phyloP scores from a whole-genome alignment of 2,329 filamentous ascomycete genomes.

The Escovopsis sp. region DNA sequence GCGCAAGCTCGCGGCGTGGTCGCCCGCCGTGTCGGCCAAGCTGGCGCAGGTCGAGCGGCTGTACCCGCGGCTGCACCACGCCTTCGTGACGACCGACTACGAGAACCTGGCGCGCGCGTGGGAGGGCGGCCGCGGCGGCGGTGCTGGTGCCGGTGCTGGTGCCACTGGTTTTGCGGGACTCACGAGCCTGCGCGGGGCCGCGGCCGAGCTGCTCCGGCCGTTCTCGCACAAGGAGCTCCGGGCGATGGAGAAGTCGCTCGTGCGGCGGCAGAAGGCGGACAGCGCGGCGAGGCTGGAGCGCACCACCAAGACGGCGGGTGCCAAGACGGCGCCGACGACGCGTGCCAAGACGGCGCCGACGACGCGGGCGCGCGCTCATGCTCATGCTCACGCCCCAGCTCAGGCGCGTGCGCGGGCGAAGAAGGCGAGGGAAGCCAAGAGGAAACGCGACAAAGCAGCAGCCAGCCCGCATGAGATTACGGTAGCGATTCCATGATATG shows the following conservation, averaged over 20 bases:
- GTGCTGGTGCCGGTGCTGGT: too few relatives aligned
- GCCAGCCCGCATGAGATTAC: too few relatives aligned
- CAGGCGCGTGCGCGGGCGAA: too few relatives aligned
- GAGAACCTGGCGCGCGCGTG: conserved; percentile 15
- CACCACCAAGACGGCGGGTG: too few relatives aligned
- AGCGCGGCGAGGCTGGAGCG: background rate
- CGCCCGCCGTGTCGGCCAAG: conserved; percentile 26
- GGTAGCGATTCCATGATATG: too few relatives aligned
- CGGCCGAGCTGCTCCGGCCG: conserved; percentile 15
- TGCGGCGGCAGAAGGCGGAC: conserved; percentile 6
- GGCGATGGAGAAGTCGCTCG: conserved; percentile 10
- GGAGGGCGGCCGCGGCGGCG: conserved; percentile 8
- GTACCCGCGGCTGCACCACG: conserved; percentile 27
- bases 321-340: too few relatives aligned
- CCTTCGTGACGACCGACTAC: conserved; percentile 21
- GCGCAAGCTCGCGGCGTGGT: conserved; percentile 34
- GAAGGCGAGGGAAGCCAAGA: too few relatives aligned
- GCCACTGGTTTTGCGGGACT: too few relatives aligned
- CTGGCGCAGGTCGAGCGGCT: conserved; percentile 23
- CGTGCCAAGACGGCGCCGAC: background rate
- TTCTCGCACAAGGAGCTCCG: conserved; percentile 18
- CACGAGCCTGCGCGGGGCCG: conserved; percentile 14
- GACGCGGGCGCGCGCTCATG: background rate
- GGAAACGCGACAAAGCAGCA: too few relatives aligned
- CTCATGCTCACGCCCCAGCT: background rate